Base-by-base conservation (phyloP, 1,284 basidiomycete species). In the Malassezia equina region DNA sequence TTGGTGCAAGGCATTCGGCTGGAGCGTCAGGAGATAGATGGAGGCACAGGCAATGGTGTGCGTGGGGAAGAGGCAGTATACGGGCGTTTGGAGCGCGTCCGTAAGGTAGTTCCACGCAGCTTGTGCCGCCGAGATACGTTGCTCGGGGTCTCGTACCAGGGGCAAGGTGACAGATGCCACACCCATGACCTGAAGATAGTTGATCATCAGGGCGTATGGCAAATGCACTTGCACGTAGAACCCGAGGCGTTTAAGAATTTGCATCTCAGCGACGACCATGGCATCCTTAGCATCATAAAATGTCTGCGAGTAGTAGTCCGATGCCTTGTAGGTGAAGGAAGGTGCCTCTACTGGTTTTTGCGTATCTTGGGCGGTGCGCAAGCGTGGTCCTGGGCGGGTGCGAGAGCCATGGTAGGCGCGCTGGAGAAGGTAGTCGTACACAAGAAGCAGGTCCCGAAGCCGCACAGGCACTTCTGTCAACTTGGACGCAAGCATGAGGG, bases 201-300 rank as follows among this genome's bases (percentile, higher is more conserved):
- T 96, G 67, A 96, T 85, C 59, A 96, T 81, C 12, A 90, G 89
- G 23, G 86, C 89, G 69, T 96, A 96, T 0, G 94, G 91, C 36
- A 96, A 78, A 13, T 88, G 85, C 45, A 93, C 88, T 66, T 72
- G 64, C 2, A 75, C 68, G 33, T 75, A 61, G 50, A 76, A 76
- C 5, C 69, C 75, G 12, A 77, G 68, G 2, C 71, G 82, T 77
- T 98, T 98, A 60, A 99, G 80, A 17, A 98, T 82, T 73, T 98
- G 94, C 88, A 98, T 96, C 77, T 99, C 94, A 1, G 86, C 84
- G 13, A 94, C 85, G 21, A 95, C 88, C 42, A 96, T 78, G 4
- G 86, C 84, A 66, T 93, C 90, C 69, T 89, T 90, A 63, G 86
- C 78, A 59, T 89, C 86, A 76, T 90, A 89, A 65, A 90, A 93